Conservation (phyloP, 352 stramenopile genomes). For the Phytophthora hybrid region DNA sequence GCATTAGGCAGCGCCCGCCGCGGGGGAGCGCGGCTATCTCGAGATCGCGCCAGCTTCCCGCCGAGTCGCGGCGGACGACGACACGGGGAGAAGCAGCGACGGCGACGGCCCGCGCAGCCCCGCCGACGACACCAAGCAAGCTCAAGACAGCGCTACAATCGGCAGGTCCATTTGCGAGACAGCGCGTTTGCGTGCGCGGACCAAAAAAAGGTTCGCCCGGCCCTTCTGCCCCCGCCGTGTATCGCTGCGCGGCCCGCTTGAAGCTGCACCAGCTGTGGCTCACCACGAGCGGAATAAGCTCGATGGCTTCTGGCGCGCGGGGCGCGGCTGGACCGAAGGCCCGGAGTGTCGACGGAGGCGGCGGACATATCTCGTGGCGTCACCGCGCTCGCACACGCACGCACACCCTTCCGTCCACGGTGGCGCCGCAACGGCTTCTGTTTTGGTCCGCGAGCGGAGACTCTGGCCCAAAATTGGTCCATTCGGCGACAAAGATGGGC, state of each 20-base stretch:
- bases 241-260: slow-evolving; percentile 25
- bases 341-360: neutral
- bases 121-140: slow-evolving; percentile 17
- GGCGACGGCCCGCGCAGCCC: neutral
- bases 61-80: slow-evolving; percentile 22
- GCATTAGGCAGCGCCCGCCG: neutral
- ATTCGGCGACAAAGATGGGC: slow-evolving; percentile 18
- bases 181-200: slow-evolving; percentile 20
- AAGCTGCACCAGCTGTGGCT: slow-evolving; percentile 26
- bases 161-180: slow-evolving; percentile 27
- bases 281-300: slow-evolving; percentile 37
- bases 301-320: neutral
- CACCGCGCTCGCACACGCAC: neutral
- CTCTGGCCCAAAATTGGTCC: slow-evolving; percentile 1
- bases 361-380: slow-evolving; percentile 23
- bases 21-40: slow-evolving; percentile 14
- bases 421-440: slow-evolving; percentile 18
- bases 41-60: slow-evolving; percentile 19
- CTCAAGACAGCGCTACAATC: slow-evolving; percentile 2
- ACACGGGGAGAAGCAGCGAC: slow-evolving; percentile 3
- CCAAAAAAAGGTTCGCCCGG: slow-evolving; percentile 9
- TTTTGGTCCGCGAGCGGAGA: slow-evolving; percentile 16
- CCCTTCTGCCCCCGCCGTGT: slow-evolving; percentile 17
- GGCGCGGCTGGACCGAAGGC: slow-evolving; percentile 11
- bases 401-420: neutral